Percentiles rank a stretch among this genome's conserved stretches.
Conservation (phyloP, 1,284 basidiomycete genomes). For the Rhodotorula mucilaginosa region DNA sequence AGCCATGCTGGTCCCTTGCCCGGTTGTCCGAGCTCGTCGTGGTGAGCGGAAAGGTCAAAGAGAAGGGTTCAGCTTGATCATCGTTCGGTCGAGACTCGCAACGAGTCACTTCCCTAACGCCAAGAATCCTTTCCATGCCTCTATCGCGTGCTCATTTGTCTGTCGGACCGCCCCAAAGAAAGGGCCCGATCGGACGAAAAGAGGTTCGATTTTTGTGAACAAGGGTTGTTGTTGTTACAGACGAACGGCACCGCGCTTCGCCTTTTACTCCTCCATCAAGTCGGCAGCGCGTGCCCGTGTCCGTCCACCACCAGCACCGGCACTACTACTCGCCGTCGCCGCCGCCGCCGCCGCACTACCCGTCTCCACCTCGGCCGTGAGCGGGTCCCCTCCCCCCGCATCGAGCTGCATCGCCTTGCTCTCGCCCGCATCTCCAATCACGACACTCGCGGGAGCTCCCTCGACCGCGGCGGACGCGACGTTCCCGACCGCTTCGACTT, state of each 20-base stretch:
- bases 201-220: too few relatives aligned
- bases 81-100: too few relatives aligned
- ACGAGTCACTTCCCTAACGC: too few relatives aligned
- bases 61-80: too few relatives aligned
- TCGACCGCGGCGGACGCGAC: conserved; percentile 21
- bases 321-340: not conserved
- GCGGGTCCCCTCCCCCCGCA: conserved; percentile 22
- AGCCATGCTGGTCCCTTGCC: not conserved
- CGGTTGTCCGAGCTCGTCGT: too few relatives aligned
- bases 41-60: too few relatives aligned
- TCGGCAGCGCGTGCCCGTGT: conserved; percentile 53
- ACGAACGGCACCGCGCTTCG: not conserved
- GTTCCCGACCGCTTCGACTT: conserved; percentile 15
- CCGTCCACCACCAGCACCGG: conserved; percentile 34
- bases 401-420: not conserved
- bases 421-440: conserved; percentile 10
- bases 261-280: conserved; percentile 43
- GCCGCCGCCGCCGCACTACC: conserved; percentile 2
- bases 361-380: conserved; percentile 19
- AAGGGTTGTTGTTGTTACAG: too few relatives aligned
- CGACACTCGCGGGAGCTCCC: conserved; percentile 27
- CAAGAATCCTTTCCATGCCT: too few relatives aligned
- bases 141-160: too few relatives aligned
- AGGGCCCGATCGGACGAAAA: too few relatives aligned
- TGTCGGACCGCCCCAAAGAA: too few relatives aligned